Evolutionary conservation across 2,329 filamentous ascomycete genomes (phyloP).

Genomic region (Fusarium sp.): DNA sequence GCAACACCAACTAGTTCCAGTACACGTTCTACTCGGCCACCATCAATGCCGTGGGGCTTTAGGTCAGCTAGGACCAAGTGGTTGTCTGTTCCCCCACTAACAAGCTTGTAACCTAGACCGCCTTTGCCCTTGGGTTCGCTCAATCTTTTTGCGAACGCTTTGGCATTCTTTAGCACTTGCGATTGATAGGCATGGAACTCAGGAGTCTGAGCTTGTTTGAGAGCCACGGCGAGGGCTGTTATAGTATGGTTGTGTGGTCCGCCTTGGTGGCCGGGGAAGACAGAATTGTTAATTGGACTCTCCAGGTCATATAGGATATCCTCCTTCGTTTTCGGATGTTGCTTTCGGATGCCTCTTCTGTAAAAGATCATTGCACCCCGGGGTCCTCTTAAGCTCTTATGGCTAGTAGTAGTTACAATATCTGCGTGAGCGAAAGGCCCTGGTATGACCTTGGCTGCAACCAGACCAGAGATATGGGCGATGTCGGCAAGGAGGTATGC

Average conservation of each 20-base stretch:
- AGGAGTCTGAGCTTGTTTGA: slow-evolving; percentile 89
- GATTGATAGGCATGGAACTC: slow-evolving; percentile 96
- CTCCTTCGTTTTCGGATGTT: slow-evolving; percentile 86
- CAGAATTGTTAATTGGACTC: slow-evolving; percentile 91
- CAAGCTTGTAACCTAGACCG: slow-evolving; percentile 86
- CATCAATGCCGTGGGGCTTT: slow-evolving; percentile 88
- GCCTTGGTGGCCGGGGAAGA: slow-evolving; percentile 98
- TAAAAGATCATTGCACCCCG: slow-evolving; percentile 99
- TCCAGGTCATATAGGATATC: slow-evolving; percentile 92
- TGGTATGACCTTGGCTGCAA: slow-evolving; percentile 91
- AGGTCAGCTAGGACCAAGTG: slow-evolving; percentile 94
- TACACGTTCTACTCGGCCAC: slow-evolving; percentile 88
- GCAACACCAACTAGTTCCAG: slow-evolving; percentile 94
- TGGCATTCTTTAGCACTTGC: slow-evolving; percentile 89
- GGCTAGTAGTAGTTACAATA: slow-evolving; percentile 96
- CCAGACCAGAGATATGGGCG: slow-evolving; percentile 95
- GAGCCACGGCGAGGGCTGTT: slow-evolving; percentile 90
- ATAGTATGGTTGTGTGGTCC: slow-evolving; percentile 99
- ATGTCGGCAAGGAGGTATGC: slow-evolving; percentile 96
- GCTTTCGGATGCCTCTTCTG: slow-evolving; percentile 88
- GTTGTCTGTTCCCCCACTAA: slow-evolving; percentile 96
- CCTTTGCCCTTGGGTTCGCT: slow-evolving; percentile 78
- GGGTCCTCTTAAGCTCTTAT: slow-evolving; percentile 96
- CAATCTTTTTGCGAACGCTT: slow-evolving; percentile 80
- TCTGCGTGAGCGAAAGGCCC: slow-evolving; percentile 91